Evolutionary conservation across 2,329 filamentous ascomycete species (phyloP), one percentile per base, ranked within the genome.

Genomic region (Talaromyces rugulosus): DNA sequence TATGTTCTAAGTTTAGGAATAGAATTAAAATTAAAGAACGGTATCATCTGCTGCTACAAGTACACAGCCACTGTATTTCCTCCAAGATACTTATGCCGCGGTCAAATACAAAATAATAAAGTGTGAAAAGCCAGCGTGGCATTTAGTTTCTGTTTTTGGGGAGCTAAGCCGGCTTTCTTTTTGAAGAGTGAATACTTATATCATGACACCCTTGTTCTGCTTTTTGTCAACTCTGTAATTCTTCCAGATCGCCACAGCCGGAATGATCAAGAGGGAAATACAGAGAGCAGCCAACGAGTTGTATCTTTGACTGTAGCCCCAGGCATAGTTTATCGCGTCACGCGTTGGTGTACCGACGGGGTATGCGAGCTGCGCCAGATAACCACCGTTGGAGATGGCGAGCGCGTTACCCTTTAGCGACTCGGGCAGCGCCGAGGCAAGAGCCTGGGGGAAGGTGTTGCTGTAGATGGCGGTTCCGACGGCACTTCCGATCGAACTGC

Each of bases 391-490:
- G 56, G 67, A 74, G 30, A 77, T 70, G 0, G 58, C 30, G 1
- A 56, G 56, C 18, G 55, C 61, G 33, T 69, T 64, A 12, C 65
- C 64, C 44, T 72, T 67, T 0, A 63, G 52, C 56, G 67, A 66
- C 0, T 60, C 67, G 0, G 85, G 84, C 0, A 87, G 74, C 59
- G 78, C 74, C 30, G 69, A 68, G 34, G 65, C 64, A 11, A 88
- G 76, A 0, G 78, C 76, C 2, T 74, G 67, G 8, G 78, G 78
- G 71, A 88, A 85, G 1, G 82, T 81, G 63, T 82, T 80, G 1
- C 81, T 84, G 83, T 86, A 89, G 65, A 89, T 86, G 28, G 68
- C 66, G 4, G 69, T 67, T 0, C 66, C 63, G 27, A 74, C 71
- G 1, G 72, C 70, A 18, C 65, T 63, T 1, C 76, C 76, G 14